phyloP scores from a whole-genome alignment of 331 rosid species.

The Ulmus americana region DNA sequence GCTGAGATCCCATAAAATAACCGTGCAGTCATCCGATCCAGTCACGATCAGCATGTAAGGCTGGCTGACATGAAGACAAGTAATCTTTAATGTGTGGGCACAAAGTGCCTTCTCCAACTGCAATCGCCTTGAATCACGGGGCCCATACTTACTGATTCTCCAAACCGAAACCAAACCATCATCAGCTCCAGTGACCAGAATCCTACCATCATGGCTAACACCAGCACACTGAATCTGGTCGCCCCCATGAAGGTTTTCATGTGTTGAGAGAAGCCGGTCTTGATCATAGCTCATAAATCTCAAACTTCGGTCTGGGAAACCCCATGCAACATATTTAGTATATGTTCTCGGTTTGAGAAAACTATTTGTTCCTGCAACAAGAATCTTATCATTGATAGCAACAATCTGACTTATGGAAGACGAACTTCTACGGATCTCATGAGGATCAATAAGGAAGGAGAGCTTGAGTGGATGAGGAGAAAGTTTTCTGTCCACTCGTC shows the following conservation, averaged over 20 bases:
- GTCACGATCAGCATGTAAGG: constrained; percentile 96
- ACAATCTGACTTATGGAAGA: constrained; percentile 86
- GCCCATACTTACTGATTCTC: constrained; percentile 67
- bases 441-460: constrained; percentile 62
- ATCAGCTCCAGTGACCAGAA: constrained; percentile 92
- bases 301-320: constrained; percentile 92
- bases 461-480: constrained; percentile 91
- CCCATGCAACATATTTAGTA: constrained; percentile 92
- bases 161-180: constrained; percentile 91
- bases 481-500: constrained; percentile 68
- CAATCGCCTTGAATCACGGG: constrained; percentile 56
- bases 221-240: constrained; percentile 84
- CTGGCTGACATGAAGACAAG: constrained; percentile 94
- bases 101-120: constrained; percentile 88
- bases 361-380: constrained; percentile 63
- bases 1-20: constrained; percentile 95
- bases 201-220: constrained; percentile 81
- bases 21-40: constrained; percentile 96
- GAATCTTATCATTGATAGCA: constrained; percentile 68
- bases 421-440: constrained; percentile 69
- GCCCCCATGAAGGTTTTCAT: constrained; percentile 91
- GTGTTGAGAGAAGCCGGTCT: constrained; percentile 86
- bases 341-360: constrained; percentile 89
- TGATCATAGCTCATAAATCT: constrained; percentile 93
- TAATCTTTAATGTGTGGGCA: constrained; percentile 69